These are phyloP conservation scores for Botrytis fragariae DNA, from an alignment of 2,329 filamentous ascomycete genomes.

Conservation along the genomic window DNA sequence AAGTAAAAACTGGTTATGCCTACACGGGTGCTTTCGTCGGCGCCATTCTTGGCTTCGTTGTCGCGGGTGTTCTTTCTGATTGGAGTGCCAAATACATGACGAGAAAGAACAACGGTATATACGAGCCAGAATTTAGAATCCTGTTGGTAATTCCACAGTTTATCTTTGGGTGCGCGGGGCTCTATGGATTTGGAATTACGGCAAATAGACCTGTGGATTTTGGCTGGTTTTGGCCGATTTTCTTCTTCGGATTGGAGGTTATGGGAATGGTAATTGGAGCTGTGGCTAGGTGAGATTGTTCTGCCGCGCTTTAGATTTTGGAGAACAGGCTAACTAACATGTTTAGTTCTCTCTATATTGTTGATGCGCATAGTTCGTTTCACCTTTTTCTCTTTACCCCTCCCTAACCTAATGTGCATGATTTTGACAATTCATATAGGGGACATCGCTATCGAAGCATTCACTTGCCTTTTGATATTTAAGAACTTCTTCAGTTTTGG, in stretches of 20 bases:
- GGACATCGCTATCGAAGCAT: slow-evolving; percentile 80
- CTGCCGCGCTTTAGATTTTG: neutral
- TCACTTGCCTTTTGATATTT: slow-evolving; percentile 87
- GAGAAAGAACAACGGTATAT: slow-evolving; percentile 71
- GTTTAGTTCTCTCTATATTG: slow-evolving; percentile 64
- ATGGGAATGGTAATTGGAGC: slow-evolving; percentile 90
- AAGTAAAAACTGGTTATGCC: slow-evolving; percentile 79
- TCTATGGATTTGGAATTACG: slow-evolving; percentile 83
- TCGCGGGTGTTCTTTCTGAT: slow-evolving; percentile 75
- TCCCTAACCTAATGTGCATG: neutral
- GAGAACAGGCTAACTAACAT: neutral
- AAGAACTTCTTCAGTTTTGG: slow-evolving; percentile 92
- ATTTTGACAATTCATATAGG: slow-evolving; percentile 45
- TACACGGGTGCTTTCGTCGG: slow-evolving; percentile 86
- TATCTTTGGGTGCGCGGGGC: slow-evolving; percentile 70
- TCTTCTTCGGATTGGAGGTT: slow-evolving; percentile 83
- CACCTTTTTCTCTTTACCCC: neutral
- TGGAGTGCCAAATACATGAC: slow-evolving; percentile 69
- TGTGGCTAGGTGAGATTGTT: slow-evolving; percentile 62
- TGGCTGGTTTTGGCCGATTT: slow-evolving; percentile 66
- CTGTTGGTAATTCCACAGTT: slow-evolving; percentile 80
- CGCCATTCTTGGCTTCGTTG: slow-evolving; percentile 70
- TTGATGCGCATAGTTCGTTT: slow-evolving; percentile 81
- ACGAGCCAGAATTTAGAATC: slow-evolving; percentile 89
- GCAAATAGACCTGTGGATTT: slow-evolving; percentile 61